These are phyloP conservation scores for Rutidosis leptorrhynchoides DNA, from an alignment of 129 eudicot species.

Conservation along the genomic window DNA sequence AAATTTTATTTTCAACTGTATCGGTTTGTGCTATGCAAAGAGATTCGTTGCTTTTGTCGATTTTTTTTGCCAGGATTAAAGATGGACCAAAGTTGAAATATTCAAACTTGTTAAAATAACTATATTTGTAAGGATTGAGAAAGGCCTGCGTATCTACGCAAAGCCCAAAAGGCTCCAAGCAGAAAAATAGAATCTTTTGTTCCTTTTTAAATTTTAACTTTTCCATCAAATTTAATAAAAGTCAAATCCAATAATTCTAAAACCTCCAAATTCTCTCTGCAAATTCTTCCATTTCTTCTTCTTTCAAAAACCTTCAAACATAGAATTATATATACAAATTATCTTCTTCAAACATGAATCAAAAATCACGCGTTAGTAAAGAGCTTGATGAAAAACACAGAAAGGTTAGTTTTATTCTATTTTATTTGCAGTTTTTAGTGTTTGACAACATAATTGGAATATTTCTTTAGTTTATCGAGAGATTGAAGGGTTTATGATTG, in stretches of 20 bases:
- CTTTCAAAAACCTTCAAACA: background rate
- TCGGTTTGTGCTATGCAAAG: too few species aligned
- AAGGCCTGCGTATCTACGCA: background rate
- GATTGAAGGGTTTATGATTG: conserved; percentile 2
- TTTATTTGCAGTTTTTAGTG: background rate
- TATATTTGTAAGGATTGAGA: background rate
- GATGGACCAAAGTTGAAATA: background rate
- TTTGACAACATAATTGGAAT: conserved; percentile 11
- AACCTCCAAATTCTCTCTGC: background rate
- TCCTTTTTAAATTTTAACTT: background rate
- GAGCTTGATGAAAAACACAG: conserved; percentile 60
- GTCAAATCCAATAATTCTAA: background rate
- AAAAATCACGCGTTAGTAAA: conserved; percentile 51
- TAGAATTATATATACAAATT: background rate
- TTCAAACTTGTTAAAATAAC: background rate
- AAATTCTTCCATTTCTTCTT: background rate
- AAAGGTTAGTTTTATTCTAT: conserved; percentile 37
- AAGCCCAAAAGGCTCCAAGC: conserved; percentile 3
- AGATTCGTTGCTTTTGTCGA: too few species aligned
- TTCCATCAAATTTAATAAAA: background rate
- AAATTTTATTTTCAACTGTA: too few species aligned
- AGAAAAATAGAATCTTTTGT: background rate
- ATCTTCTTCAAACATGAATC: conserved; percentile 35
- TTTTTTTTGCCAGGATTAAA: too few species aligned
- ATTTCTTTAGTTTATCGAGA: background rate